phyloP scores from a whole-genome alignment of 2,329 filamentous ascomycete species.

The Colletotrichum sp. region DNA sequence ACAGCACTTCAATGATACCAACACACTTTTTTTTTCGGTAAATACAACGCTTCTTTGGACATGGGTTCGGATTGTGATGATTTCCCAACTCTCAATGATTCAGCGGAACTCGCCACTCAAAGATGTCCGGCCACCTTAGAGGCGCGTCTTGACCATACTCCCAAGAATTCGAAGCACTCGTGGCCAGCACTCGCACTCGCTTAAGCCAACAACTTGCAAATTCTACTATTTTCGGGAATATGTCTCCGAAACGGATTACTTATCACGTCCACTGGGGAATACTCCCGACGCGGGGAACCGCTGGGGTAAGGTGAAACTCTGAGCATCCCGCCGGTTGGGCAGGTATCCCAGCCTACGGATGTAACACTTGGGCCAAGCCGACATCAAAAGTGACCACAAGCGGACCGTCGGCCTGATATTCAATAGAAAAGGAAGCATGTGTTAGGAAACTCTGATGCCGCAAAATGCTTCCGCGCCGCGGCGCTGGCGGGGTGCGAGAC shows the following conservation, averaged over 20 bases:
- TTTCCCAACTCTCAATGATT: neutral
- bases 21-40: neutral
- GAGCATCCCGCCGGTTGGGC: neutral
- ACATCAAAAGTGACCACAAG: neutral
- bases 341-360: neutral
- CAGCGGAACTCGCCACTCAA: accelerated
- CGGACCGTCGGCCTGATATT: neutral
- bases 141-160: accelerated
- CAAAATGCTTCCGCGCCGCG: neutral
- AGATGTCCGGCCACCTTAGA: neutral
- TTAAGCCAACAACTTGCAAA: neutral
- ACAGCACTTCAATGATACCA: neutral
- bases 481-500: neutral
- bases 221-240: neutral
- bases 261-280: neutral
- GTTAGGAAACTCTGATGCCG: neutral
- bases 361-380: neutral
- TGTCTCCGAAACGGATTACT: neutral
- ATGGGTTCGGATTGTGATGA: accelerated
- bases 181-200: neutral
- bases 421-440: neutral
- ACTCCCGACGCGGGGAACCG: neutral
- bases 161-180: neutral
- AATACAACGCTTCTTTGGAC: neutral
- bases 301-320: neutral